Conservation (phyloP, 495 filamentous ascomycete genomes). For the Penicillium desertorum region DNA sequence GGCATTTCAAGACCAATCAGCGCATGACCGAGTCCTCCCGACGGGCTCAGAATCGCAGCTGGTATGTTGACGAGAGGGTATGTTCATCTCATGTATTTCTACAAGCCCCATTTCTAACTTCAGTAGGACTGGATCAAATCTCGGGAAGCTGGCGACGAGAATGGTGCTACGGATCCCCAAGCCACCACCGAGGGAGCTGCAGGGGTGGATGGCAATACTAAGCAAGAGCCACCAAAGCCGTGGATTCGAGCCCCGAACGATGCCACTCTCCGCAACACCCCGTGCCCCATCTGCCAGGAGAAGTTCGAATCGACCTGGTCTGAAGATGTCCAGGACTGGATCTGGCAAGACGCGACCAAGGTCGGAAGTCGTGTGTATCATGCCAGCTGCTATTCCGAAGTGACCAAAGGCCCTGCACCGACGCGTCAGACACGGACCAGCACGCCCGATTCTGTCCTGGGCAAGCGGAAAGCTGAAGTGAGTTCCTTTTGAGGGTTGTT, state of each 20-base stretch:
- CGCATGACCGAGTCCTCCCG: constrained; percentile 79
- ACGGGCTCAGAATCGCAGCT: constrained; percentile 82
- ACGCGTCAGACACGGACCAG: constrained; percentile 44
- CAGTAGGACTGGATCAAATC: constrained; percentile 83
- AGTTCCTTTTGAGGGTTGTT: constrained; percentile 23
- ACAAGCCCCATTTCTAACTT: constrained; percentile 12
- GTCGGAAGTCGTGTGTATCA: constrained; percentile 82
- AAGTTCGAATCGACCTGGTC: constrained; percentile 86
- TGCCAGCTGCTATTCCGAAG: constrained; percentile 84
- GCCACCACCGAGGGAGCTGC: constrained; percentile 35
- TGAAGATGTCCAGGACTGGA: constrained; percentile 90
- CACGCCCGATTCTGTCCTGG: constrained; percentile 67
- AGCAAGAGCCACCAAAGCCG: constrained; percentile 63
- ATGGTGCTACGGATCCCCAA: constrained; percentile 43
- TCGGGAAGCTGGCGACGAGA: constrained; percentile 68
- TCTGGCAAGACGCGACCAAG: constrained; percentile 88
- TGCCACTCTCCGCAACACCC: constrained; percentile 62
- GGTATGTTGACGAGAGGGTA: constrained; percentile 91
- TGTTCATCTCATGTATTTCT: constrained; percentile 33
- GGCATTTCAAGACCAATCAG: constrained; percentile 94
- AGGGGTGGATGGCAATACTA: constrained; percentile 37
- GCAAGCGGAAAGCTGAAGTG: constrained; percentile 77
- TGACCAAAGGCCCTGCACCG: constrained; percentile 55
- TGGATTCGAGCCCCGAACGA: constrained; percentile 84
- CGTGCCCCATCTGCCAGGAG: constrained; percentile 94